Evolutionary conservation across 2,329 filamentous ascomycete genomes (phyloP), one percentile per base, ranked within the genome.

Genomic region (Didymella pinodella): DNA sequence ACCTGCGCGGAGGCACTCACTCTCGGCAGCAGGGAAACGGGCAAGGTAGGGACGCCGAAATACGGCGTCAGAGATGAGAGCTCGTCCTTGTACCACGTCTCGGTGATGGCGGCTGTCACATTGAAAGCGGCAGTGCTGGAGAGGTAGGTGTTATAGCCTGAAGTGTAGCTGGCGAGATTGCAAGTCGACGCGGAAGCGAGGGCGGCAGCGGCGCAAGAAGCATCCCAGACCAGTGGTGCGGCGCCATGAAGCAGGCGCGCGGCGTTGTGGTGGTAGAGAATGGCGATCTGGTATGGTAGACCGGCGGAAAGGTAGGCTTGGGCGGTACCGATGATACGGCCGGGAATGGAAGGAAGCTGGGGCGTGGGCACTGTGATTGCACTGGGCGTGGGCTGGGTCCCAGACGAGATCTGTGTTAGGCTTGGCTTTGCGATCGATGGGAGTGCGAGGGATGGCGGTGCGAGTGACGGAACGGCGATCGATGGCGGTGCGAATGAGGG

Each of bases 21-120:
- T 12, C 34, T 28, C 4, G 34, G n/a, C 5, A 49, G 25, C n/a
- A 49, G 2, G 0, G 20, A 20, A 18, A 29, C 10, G 0, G 34
- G 26, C 16, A 49, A 20, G 25, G 12, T 41, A 2, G 47, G 34
- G n/a, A 49, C 28, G 11, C 47, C 47, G 16, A 38, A 49, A 22
- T 25, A 49, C 10, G 47, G 47, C 16, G 18, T 25, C 16, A 14
- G 10, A 8, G 47, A 26, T 8, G 22, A 29, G 69, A 90, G 81
- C 79, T 96, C 92, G 70, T 85, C 86, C 76, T 94, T 91, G 85
- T 97, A 97, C 92, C 95, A 97, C 79, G 89, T 83, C 75, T 93
- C 85, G 71, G 88, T 91, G 74, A 94, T 88, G 67, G 89, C 87
- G 63, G 85, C 82, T 53, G 87, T 86, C 62, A 91, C 82, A 46